Conservation (phyloP, 805 yeast genomes). For the Dipodascus albidus region DNA sequence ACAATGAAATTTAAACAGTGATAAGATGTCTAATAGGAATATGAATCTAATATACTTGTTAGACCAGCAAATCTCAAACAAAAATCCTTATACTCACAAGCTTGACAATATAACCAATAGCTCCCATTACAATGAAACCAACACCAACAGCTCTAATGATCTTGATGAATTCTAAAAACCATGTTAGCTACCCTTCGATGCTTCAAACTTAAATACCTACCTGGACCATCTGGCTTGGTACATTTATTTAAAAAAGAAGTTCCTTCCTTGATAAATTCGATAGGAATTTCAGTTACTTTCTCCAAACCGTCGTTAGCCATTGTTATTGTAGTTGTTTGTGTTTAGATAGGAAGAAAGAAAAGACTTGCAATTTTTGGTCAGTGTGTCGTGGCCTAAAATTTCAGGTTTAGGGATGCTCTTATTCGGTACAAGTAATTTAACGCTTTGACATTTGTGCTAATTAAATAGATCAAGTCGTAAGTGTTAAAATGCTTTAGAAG, state of each 20-base stretch:
- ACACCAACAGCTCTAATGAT: slow-evolving; percentile 93
- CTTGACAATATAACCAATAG: slow-evolving; percentile 92
- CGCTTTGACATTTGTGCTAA: neutral
- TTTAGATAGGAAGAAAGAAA: neutral
- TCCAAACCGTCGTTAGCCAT: slow-evolving; percentile 20
- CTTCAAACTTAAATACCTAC: slow-evolving; percentile 28
- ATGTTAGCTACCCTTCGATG: neutral
- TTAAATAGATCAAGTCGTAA: neutral
- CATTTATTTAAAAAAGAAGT: slow-evolving; percentile 79
- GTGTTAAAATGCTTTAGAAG: no score
- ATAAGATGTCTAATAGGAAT: slow-evolving; percentile 94
- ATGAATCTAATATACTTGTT: slow-evolving; percentile 38
- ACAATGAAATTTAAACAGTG: slow-evolving; percentile 37
- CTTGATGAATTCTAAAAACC: slow-evolving; percentile 58
- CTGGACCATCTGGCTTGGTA: slow-evolving; percentile 81
- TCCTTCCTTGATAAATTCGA: slow-evolving; percentile 87
- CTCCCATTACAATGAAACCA: slow-evolving; percentile 96
- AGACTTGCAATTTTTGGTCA: neutral
- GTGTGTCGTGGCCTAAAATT: neutral
- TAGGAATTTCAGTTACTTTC: slow-evolving; percentile 48
- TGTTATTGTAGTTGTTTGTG: slow-evolving; percentile 1
- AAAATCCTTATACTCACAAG: slow-evolving; percentile 31
- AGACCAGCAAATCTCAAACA: neutral
- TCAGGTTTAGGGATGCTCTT: neutral
- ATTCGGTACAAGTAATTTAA: neutral